Conservation (phyloP, 2,329 filamentous ascomycete species). For the Elsinoe perseae region DNA sequence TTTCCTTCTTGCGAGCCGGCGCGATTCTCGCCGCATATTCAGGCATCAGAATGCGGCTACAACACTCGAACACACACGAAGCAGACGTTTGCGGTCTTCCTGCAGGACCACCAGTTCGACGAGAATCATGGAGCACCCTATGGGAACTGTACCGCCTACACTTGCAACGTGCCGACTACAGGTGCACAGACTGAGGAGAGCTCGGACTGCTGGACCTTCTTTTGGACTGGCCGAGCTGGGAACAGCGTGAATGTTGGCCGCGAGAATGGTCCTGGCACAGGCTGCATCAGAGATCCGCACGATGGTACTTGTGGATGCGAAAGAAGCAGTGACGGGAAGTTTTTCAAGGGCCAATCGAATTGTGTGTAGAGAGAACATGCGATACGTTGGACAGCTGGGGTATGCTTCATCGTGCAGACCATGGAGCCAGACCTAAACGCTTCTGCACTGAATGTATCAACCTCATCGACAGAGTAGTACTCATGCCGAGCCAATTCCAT, state of each 20-base stretch:
- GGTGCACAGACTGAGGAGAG: slow-evolving; percentile 23
- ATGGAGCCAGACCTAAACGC: too few relatives aligned
- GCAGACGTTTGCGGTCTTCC: slow-evolving; percentile 31
- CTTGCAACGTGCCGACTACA: slow-evolving; percentile 27
- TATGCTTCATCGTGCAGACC: too few relatives aligned
- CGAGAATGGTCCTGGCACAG: neutral
- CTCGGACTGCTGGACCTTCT: slow-evolving; percentile 34
- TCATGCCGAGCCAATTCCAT: neutral
- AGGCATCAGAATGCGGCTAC: slow-evolving; percentile 32
- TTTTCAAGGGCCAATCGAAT: neutral
- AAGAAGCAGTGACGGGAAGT: neutral
- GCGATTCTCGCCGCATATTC: slow-evolving; percentile 22
- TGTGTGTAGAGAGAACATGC: neutral
- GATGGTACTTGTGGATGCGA: neutral
- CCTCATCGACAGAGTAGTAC: too few relatives aligned
- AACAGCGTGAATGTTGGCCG: neutral
- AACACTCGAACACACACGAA: slow-evolving; percentile 27
- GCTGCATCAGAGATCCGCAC: neutral
- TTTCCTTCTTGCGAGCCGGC: neutral
- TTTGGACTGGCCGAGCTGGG: slow-evolving; percentile 1
- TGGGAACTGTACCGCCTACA: slow-evolving; percentile 37
- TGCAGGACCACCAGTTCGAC: slow-evolving; percentile 35
- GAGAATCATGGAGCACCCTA: slow-evolving; percentile 36
- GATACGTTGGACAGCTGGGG: too few relatives aligned
- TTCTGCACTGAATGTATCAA: too few relatives aligned